A percentile compares a stretch with the other conserved stretches of the same genome.
Conservation (phyloP, 805 yeast species). For the Myxozyma vanderwaltii region DNA sequence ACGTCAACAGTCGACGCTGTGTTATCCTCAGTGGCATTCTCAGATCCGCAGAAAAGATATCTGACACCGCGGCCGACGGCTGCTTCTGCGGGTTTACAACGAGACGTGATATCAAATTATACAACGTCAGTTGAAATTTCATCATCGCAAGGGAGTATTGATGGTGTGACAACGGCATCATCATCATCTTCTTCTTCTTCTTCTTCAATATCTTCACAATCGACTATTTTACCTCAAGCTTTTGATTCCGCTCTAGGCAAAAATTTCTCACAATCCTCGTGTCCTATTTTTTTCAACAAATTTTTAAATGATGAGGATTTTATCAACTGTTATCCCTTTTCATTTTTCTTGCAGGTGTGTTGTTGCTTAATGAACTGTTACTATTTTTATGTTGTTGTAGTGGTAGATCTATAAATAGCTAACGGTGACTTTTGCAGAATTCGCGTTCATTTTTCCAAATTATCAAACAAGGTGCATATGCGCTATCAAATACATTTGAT, state of each 20-base stretch:
- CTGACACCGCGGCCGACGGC: too few relatives aligned
- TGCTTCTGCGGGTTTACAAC: too few relatives aligned
- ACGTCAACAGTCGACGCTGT: too few relatives aligned
- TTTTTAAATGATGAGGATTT: conserved; percentile 37
- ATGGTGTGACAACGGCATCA: not conserved
- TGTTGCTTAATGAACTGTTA: not conserved
- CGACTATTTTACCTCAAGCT: conserved; percentile 28
- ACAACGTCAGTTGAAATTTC: too few relatives aligned
- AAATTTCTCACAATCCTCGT: conserved; percentile 37
- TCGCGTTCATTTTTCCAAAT: conserved; percentile 39
- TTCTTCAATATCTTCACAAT: not conserved
- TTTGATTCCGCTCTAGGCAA: conserved; percentile 41
- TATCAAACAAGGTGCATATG: conserved; percentile 36
- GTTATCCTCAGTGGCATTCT: too few relatives aligned
- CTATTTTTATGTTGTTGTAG: too few relatives aligned
- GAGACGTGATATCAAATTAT: too few relatives aligned
- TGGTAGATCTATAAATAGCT: too few relatives aligned
- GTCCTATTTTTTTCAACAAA: conserved; percentile 37
- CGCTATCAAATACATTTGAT: conserved; percentile 37
- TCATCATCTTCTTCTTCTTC: not conserved
- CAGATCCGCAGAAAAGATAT: too few relatives aligned
- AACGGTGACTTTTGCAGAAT: conserved; percentile 15
- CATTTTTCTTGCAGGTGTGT: conserved; percentile 37
- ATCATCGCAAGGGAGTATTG: too few relatives aligned
- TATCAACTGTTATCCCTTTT: conserved; percentile 39